Conservation (phyloP, 495 filamentous ascomycete species). For the Eremomyces bilateralis region DNA sequence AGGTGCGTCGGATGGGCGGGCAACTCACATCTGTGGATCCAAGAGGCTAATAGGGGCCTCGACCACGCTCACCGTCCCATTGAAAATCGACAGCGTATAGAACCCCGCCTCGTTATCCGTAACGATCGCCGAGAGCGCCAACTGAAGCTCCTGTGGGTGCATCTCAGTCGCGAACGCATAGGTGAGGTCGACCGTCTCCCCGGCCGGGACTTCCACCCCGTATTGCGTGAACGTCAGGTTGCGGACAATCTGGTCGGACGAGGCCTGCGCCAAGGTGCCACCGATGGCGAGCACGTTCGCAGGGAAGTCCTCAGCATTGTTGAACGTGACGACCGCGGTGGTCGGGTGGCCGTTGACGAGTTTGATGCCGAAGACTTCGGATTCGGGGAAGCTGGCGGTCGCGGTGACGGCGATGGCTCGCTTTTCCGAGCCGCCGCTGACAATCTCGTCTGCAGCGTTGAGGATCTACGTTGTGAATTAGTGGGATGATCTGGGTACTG, state of each 20-base stretch:
- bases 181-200: constrained; percentile 48
- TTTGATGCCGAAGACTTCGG: constrained; percentile 88
- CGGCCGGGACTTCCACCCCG: constrained; percentile 53
- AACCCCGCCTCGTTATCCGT: constrained; percentile 39
- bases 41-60: constrained; percentile 85
- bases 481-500: no score
- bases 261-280: constrained; percentile 44
- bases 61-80: constrained; percentile 72
- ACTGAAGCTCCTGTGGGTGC: constrained; percentile 70
- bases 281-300: constrained; percentile 58
- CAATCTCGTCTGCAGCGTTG: no score
- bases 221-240: constrained; percentile 68
- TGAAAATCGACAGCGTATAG: constrained; percentile 62
- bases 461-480: no score
- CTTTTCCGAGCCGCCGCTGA: constrained; percentile 12
- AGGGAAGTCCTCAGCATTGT: constrained; percentile 61
- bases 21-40: constrained; percentile 79
- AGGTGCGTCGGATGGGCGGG: constrained; percentile 4
- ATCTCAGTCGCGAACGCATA: constrained; percentile 81
- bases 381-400: constrained; percentile 58
- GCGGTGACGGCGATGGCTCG: constrained; percentile 52
- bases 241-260: constrained; percentile 32
- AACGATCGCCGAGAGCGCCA: constrained; percentile 57
- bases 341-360: constrained; percentile 86
- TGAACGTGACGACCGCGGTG: constrained; percentile 54